phyloP scores from a whole-genome alignment of 129 eudicot species.

The Helichrysum umbraculigerum region DNA sequence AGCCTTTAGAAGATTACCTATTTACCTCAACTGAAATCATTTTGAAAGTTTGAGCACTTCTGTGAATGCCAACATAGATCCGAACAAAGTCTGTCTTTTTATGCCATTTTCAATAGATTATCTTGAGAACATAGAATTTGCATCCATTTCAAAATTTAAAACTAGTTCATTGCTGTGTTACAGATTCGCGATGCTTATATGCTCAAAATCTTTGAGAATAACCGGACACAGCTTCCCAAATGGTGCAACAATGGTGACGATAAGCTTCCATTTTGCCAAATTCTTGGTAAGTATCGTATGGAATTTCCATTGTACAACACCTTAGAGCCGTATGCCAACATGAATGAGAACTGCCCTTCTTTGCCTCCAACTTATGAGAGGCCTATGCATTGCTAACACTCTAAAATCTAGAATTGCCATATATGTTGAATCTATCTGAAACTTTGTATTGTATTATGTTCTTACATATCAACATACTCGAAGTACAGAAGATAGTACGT shows the following conservation, averaged over 20 bases:
- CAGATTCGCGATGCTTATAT: slow-evolving; percentile 97
- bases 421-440: slow-evolving; percentile 11
- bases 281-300: slow-evolving; percentile 94
- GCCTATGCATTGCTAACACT: slow-evolving; percentile 69
- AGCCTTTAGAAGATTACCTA: background rate
- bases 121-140: background rate
- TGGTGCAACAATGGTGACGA: slow-evolving; percentile 86
- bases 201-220: slow-evolving; percentile 82
- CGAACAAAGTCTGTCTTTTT: background rate
- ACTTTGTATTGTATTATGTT: slow-evolving; percentile 22
- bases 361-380: slow-evolving; percentile 91
- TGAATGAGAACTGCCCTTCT: slow-evolving; percentile 98
- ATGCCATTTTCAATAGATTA: background rate
- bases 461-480: background rate
- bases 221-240: slow-evolving; percentile 70
- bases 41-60: background rate
- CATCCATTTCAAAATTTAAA: background rate
- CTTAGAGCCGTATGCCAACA: slow-evolving; percentile 79
- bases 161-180: slow-evolving; percentile 3
- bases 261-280: slow-evolving; percentile 82
- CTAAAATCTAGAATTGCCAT: background rate
- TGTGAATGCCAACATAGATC: background rate
- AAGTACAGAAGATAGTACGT: slow-evolving; percentile 1
- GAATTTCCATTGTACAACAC: slow-evolving; percentile 90
- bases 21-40: background rate